These are phyloP conservation scores for Crithidia brevicula DNA, from an alignment of 208 protist genomes.

Conservation along the genomic window DNA sequence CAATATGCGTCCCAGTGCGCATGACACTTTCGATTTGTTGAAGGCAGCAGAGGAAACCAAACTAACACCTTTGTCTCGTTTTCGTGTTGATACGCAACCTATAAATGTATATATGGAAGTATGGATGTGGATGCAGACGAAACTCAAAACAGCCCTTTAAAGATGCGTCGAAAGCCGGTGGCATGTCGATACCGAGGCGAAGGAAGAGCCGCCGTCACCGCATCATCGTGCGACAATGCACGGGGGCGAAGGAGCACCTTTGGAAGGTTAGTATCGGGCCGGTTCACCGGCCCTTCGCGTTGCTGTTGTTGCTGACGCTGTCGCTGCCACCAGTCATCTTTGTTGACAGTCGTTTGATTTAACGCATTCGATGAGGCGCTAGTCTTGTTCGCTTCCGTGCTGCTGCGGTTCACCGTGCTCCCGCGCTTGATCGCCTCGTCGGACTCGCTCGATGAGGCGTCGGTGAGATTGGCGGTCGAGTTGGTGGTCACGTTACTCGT, in stretches of 20 bases:
- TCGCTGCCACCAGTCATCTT: too few species aligned
- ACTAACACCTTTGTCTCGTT: too few species aligned
- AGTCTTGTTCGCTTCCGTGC: not conserved
- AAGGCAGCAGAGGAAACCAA: too few species aligned
- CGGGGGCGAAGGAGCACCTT: not conserved
- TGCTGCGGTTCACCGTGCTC: not conserved
- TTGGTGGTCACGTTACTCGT: not conserved
- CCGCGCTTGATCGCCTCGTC: not conserved
- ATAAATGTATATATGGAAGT: too few species aligned
- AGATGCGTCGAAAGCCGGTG: slow-evolving; percentile 6
- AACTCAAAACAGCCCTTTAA: slow-evolving; percentile 3
- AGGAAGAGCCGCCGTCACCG: not conserved
- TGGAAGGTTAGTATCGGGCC: not conserved
- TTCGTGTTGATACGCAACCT: too few species aligned
- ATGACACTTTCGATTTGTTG: too few species aligned
- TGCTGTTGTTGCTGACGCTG: not conserved
- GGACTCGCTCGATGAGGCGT: not conserved
- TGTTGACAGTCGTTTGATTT: too few species aligned
- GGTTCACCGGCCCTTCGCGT: not conserved
- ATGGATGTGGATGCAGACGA: too few species aligned
- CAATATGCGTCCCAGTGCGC: not conserved
- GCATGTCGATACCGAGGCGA: not conserved
- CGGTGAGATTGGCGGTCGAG: not conserved
- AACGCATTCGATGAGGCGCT: not conserved
- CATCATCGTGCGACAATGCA: not conserved